A percentile compares a stretch with the other conserved stretches of the same genome.
Evolutionary conservation across 2,329 filamentous ascomycete species (phyloP).

Genomic region (Xylariaceae sp.): DNA sequence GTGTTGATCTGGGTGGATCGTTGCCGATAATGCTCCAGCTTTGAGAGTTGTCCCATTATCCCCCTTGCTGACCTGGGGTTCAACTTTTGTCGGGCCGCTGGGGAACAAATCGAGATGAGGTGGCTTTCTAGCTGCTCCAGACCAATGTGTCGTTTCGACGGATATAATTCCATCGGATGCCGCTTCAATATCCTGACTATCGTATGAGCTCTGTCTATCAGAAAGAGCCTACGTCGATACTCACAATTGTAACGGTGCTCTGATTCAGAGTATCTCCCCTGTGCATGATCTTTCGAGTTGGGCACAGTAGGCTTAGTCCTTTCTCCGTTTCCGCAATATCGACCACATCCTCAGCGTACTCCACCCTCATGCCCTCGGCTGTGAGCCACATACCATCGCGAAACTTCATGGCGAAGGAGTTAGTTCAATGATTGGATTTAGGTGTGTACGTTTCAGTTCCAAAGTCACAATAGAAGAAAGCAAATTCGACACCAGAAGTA

Average conservation of each 20-base stretch:
- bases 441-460: background rate
- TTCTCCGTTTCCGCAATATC: slow-evolving; percentile 45
- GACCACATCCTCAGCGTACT: slow-evolving; percentile 64
- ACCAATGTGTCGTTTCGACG: slow-evolving; percentile 55
- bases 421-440: background rate
- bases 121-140: slow-evolving; percentile 47
- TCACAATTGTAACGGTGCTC: slow-evolving; percentile 49
- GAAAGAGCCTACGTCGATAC: slow-evolving; percentile 9
- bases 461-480: background rate
- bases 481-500: background rate
- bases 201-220: slow-evolving; percentile 6
- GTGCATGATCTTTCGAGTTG: slow-evolving; percentile 50
- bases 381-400: slow-evolving; percentile 66
- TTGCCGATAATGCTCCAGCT: slow-evolving; percentile 50
- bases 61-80: slow-evolving; percentile 37
- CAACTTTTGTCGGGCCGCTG: slow-evolving; percentile 41
- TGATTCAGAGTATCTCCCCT: slow-evolving; percentile 55
- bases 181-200: slow-evolving; percentile 48
- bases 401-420: slow-evolving; percentile 48
- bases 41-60: slow-evolving; percentile 45
- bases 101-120: slow-evolving; percentile 58
- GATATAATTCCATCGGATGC: slow-evolving; percentile 57
- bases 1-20: slow-evolving; percentile 44
- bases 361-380: slow-evolving; percentile 55
- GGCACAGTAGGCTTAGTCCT: slow-evolving; percentile 52